Conservation (phyloP, 164 flowering plant genomes). For the Kingdonia uniflora region DNA sequence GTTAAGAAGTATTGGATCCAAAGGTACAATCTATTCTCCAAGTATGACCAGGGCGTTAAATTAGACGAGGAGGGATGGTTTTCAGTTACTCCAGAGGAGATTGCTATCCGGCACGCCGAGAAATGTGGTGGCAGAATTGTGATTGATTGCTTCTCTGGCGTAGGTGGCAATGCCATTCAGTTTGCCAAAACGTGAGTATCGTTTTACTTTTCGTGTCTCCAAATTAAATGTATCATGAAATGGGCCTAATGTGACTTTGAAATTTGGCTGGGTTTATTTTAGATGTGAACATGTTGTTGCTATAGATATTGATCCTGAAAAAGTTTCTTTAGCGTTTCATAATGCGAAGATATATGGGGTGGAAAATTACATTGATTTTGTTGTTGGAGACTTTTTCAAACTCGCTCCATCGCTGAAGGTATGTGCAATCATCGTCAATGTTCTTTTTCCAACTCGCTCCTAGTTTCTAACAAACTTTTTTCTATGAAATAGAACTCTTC, state of each 20-base stretch:
- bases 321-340: conserved; percentile 29
- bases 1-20: conserved; percentile 43
- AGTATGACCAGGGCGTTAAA: conserved; percentile 39
- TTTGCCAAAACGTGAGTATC: conserved; percentile 35
- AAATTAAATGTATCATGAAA: no score
- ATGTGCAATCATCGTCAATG: neutral
- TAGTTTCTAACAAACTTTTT: no score
- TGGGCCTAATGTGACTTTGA: no score
- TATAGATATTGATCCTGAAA: conserved; percentile 47
- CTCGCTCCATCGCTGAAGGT: conserved; percentile 53
- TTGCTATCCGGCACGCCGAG: conserved; percentile 40
- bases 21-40: conserved; percentile 40
- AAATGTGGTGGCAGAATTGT: conserved; percentile 27
- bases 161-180: conserved; percentile 55
- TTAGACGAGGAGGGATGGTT: conserved; percentile 68
- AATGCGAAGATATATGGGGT: conserved; percentile 61
- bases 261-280: neutral
- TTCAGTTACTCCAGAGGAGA: conserved; percentile 50
- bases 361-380: conserved; percentile 42
- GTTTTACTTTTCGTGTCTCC: no score
- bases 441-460: no score
- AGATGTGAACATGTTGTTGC: conserved; percentile 46
- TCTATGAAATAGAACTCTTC: no score
- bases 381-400: conserved; percentile 55
- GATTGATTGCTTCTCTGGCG: conserved; percentile 45